phyloP scores from a whole-genome alignment of 257 asterid genomes.

The Orobanche coerulescens region DNA sequence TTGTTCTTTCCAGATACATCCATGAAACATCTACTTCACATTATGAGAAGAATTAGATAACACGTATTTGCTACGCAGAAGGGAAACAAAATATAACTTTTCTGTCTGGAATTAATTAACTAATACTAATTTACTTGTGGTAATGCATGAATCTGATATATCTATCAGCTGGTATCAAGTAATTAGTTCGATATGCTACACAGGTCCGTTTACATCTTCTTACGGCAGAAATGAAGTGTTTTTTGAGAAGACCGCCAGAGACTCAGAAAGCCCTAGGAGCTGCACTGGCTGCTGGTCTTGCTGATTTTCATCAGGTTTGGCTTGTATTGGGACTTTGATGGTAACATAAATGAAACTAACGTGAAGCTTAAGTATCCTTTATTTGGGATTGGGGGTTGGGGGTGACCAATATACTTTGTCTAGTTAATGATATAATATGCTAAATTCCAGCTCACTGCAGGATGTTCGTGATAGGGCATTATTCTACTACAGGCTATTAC shows the following conservation, averaged over 20 bases:
- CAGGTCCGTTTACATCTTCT: constrained; percentile 97
- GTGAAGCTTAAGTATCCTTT: constrained; percentile 11
- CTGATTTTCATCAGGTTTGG: constrained; percentile 95
- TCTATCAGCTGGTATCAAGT: constrained; percentile 7
- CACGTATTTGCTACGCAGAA: neutral
- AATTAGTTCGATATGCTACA: constrained; percentile 25
- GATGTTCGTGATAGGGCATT: constrained; percentile 99
- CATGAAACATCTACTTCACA: neutral
- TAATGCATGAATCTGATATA: constrained; percentile 12
- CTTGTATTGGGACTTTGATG: constrained; percentile 7
- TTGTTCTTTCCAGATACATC: neutral
- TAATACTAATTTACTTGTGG: neutral
- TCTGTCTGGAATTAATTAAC: neutral
- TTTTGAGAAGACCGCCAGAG: constrained; percentile 90
- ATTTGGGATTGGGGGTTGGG: no score
- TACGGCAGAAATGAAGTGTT: constrained; percentile 89
- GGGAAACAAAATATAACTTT: constrained; percentile 2
- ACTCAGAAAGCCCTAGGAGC: constrained; percentile 85
- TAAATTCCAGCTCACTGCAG: constrained; percentile 44
- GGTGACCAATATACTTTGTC: no score
- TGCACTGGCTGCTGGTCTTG: constrained; percentile 90
- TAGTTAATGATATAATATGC: constrained; percentile 20
- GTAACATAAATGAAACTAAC: neutral
- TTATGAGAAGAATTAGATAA: constrained; percentile 7
- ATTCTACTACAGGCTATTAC: constrained; percentile 85